Conservation (phyloP, 75 land plant species). For the Cupressus sempervirens region DNA sequence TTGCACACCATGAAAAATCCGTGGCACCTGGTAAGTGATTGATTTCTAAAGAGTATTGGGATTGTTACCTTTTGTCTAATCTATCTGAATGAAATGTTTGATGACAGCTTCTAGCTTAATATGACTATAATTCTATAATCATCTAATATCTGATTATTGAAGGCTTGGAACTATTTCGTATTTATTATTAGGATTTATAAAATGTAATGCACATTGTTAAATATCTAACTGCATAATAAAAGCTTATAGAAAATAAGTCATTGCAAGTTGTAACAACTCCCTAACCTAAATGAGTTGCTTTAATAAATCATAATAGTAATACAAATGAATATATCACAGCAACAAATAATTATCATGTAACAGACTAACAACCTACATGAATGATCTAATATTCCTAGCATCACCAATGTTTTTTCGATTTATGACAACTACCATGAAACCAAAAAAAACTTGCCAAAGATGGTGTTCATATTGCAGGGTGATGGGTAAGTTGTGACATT, state of each 20-base stretch:
- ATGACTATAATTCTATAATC: not conserved
- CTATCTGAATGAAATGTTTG: not conserved
- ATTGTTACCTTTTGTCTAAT: not conserved
- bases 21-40: constrained; percentile 39
- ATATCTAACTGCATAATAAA: not conserved
- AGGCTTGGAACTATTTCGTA: not conserved
- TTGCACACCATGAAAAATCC: constrained; percentile 32
- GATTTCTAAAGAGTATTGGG: not conserved
- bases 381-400: no score
- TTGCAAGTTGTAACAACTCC: not conserved
- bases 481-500: no score
- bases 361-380: no score
- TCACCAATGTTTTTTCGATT: no score
- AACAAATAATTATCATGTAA: no score
- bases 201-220: not conserved
- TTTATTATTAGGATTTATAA: not conserved
- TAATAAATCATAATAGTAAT: no score
- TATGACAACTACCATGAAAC: no score
- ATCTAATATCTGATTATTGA: not conserved
- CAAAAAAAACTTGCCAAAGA: no score
- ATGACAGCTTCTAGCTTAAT: not conserved
- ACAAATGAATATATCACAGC: no score
- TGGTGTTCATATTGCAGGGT: no score
- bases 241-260: not conserved
- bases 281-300: no score